Base-by-base conservation (phyloP, 2,329 filamentous ascomycete species). In the Ceratocystis destructans region DNA sequence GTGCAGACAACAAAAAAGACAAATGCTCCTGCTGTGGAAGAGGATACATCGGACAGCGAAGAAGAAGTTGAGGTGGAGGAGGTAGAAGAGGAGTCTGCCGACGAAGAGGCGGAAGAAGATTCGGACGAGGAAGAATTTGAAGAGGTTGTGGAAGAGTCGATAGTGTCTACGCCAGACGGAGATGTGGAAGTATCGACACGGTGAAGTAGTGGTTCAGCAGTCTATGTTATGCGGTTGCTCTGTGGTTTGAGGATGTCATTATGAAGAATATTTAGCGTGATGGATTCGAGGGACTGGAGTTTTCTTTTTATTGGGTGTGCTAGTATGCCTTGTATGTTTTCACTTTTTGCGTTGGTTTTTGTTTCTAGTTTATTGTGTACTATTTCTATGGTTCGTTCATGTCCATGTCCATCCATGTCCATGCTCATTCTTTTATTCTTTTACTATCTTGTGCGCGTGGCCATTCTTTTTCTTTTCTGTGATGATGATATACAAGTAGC, bases 131-230 rank as follows among this genome's bases (percentile, higher is more conserved):
- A 68, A 50, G 66, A 65, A n/a, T 59, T 62, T 2, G 64, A 63
- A 44, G 48, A 65, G 45, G 45, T 50, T 8, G 50, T 61, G 0
- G 63, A 68, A 20, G 66, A 64, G 25, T 68, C 66, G 6, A 48
- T 68, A 15, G 66, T 68, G 5, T 68, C 66, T 15, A 64, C 62
- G 55, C 66, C 66, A 28, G 66, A 68, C n/a, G 62, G 61, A 8
- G 64, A 66, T 8, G 63, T 61, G 22, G 66, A 68, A 25, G 66
- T 64, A 6, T 67, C 66, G 25, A 64, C 61, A 22, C 31, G 61
- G 33, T 66, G 46, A 45, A 31, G 41, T 7, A n/a, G 55, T 64
- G 20, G 31, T 64, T 31, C 57, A 31, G 3, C 48, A 6, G 22
- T 53, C 7, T 22, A 7, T 53, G 6, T 20, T 53, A 7, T 53